These are phyloP conservation scores for Populus nigra DNA, from an alignment of 345 rosid species.

Conservation along the genomic window DNA sequence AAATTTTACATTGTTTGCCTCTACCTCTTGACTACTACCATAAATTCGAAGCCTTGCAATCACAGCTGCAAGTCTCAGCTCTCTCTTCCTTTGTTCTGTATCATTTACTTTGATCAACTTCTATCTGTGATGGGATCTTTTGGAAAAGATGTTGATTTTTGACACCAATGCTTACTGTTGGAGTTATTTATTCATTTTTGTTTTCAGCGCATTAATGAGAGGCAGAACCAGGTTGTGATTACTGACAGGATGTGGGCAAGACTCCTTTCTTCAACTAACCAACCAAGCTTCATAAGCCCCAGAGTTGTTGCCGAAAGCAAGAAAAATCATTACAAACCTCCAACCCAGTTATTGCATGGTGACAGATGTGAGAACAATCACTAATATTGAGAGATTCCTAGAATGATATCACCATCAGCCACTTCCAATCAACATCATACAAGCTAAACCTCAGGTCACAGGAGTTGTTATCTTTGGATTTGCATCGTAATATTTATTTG, in stretches of 20 bases:
- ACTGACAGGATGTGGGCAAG: constrained; percentile 87
- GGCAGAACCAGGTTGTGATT: constrained; percentile 60
- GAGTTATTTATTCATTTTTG: background rate
- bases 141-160: background rate
- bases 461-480: no score
- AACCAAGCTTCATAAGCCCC: constrained; percentile 62
- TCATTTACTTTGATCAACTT: background rate
- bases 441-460: background rate
- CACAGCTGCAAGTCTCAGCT: no score
- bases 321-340: constrained; percentile 13
- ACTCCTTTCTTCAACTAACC: constrained; percentile 67
- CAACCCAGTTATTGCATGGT: constrained; percentile 11
- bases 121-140: background rate
- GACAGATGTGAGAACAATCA: background rate
- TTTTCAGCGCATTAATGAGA: constrained; percentile 57
- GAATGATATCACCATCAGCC: background rate
- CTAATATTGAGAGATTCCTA: background rate
- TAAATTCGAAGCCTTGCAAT: no score
- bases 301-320: constrained; percentile 21
- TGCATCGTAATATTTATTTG: no score
- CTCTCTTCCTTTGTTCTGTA: no score
- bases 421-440: background rate
- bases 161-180: background rate
- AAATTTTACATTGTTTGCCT: no score
- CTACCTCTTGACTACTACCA: no score